These are phyloP conservation scores for Fraxinus excelsior DNA, from an alignment of 257 asterid species.

Conservation along the genomic window DNA sequence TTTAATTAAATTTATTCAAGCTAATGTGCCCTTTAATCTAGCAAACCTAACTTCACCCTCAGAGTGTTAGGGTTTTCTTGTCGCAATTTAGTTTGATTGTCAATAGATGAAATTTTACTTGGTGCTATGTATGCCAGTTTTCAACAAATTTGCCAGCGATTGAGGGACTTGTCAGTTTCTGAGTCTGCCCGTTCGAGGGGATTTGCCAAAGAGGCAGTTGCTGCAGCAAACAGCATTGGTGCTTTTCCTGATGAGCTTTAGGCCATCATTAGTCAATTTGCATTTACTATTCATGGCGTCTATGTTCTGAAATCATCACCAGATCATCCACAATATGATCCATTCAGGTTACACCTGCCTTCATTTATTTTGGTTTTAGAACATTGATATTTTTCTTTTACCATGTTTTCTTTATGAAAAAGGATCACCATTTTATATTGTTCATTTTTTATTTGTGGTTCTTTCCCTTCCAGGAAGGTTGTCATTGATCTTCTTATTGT, in stretches of 20 bases:
- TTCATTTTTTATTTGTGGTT: conserved; percentile 13
- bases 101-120: not conserved
- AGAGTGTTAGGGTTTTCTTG: not conserved
- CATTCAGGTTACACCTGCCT: conserved; percentile 55
- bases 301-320: conserved; percentile 76
- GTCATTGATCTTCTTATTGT: conserved; percentile 42
- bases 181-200: conserved; percentile 53
- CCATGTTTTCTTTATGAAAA: not conserved
- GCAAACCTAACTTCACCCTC: not conserved
- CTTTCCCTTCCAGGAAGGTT: conserved; percentile 54
- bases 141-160: conserved; percentile 62
- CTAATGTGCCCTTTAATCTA: not conserved
- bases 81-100: conserved; percentile 21
- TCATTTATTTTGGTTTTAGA: not conserved
- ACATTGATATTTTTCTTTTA: not conserved
- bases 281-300: conserved; percentile 76
- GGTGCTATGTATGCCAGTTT: conserved; percentile 47
- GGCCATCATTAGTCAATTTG: conserved; percentile 58
- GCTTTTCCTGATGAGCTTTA: conserved; percentile 63
- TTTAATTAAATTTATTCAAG: not conserved
- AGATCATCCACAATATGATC: conserved; percentile 65
- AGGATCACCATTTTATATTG: not conserved
- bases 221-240: conserved; percentile 61
- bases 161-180: conserved; percentile 61
- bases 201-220: conserved; percentile 45